Percentiles rank a stretch among this genome's conserved stretches.
Conservation (phyloP, 495 filamentous ascomycete genomes). For the Sordaria brevicollis region DNA sequence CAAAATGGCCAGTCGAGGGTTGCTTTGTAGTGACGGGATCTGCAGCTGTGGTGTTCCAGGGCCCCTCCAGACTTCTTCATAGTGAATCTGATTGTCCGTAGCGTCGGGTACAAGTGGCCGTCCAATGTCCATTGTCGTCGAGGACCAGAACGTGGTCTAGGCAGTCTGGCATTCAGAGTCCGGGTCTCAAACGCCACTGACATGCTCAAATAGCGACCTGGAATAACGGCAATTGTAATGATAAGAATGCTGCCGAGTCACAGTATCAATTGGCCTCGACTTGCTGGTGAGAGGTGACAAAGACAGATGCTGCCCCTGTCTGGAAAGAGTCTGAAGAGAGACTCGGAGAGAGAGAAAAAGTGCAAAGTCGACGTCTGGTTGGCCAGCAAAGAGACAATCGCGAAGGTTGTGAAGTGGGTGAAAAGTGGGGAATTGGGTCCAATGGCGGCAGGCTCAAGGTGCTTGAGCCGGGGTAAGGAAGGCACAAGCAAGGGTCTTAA, state of each 20-base stretch:
- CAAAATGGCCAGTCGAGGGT: neutral
- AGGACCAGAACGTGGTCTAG: neutral
- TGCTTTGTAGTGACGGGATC: neutral
- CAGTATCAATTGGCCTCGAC: neutral
- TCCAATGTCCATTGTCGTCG: neutral
- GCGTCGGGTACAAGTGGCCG: neutral
- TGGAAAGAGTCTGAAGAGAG: neutral
- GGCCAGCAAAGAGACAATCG: neutral
- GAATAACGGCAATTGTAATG: neutral
- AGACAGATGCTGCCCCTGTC: neutral
- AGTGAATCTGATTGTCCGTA: neutral
- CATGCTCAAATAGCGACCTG: neutral
- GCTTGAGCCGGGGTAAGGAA: neutral
- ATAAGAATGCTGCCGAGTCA: neutral
- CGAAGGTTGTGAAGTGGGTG: neutral
- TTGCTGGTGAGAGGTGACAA: neutral
- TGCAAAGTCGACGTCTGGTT: neutral
- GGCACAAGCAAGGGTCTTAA: conserved; percentile 8
- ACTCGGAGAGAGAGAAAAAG: neutral
- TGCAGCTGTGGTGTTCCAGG: neutral
- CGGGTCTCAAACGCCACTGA: neutral
- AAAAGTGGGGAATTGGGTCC: neutral
- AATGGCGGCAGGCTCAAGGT: neutral
- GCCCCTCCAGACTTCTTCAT: neutral
- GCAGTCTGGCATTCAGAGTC: neutral